Conservation (phyloP, 495 filamentous ascomycete genomes). For the Pyronema omphalodes region DNA sequence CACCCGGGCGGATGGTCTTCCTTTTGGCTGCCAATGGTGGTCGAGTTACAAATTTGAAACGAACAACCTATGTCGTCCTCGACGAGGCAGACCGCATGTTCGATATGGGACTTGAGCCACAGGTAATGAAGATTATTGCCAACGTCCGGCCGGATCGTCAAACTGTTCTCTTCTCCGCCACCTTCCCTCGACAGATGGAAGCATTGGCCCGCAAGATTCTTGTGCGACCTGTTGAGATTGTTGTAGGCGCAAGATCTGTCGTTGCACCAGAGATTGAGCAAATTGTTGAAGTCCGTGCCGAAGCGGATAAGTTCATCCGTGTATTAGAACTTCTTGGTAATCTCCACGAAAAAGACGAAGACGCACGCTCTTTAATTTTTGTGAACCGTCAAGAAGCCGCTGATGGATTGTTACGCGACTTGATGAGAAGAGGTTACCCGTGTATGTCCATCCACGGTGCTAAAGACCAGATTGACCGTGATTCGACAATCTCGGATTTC, state of each 20-base stretch:
- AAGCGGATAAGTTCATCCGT: constrained; percentile 68
- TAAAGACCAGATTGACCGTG: constrained; percentile 88
- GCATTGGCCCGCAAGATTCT: constrained; percentile 73
- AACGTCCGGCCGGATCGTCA: constrained; percentile 85
- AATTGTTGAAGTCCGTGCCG: constrained; percentile 70
- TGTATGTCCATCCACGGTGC: constrained; percentile 94
- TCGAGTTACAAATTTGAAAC: constrained; percentile 71
- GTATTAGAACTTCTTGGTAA: constrained; percentile 75
- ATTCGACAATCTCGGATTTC: constrained; percentile 89
- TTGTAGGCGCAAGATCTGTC: constrained; percentile 75
- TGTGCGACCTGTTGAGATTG: constrained; percentile 74
- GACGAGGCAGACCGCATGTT: constrained; percentile 99
- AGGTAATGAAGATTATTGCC: constrained; percentile 88
- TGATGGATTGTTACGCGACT: constrained; percentile 60
- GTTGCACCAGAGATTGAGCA: constrained; percentile 92
- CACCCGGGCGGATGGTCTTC: constrained; percentile 94
- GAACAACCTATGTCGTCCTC: constrained; percentile 82
- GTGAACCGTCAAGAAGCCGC: constrained; percentile 91
- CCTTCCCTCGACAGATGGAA: constrained; percentile 85
- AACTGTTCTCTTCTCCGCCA: constrained; percentile 89
- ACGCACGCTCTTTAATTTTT: constrained; percentile 77
- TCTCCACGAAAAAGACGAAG: constrained; percentile 70
- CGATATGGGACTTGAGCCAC: constrained; percentile 98
- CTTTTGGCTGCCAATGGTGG: constrained; percentile 81
- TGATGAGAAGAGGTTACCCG: constrained; percentile 78